These are phyloP conservation scores for Huntiella moniliformis DNA, from an alignment of 2,329 filamentous ascomycete species.

Conservation along the genomic window DNA sequence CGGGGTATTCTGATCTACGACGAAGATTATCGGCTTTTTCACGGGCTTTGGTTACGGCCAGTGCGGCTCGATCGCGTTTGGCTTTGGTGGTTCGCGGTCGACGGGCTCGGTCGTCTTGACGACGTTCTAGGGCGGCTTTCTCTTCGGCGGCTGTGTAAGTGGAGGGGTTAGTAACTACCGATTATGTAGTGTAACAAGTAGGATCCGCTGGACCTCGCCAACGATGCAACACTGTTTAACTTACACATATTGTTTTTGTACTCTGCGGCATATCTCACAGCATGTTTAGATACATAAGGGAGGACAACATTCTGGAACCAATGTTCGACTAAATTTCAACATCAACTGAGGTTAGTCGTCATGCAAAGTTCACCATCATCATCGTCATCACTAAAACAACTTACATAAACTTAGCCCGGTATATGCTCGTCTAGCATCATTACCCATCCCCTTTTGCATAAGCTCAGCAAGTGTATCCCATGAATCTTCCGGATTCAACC, in stretches of 20 bases:
- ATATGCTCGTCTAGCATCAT: slow-evolving; percentile 21
- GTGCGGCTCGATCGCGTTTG: slow-evolving; percentile 10
- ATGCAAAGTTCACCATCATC: neutral
- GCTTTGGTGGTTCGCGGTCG: slow-evolving; percentile 12
- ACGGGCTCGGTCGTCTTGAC: slow-evolving; percentile 11
- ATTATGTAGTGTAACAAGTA: neutral
- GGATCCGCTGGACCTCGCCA: neutral
- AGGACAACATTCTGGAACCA: slow-evolving; percentile 12
- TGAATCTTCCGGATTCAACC: slow-evolving; percentile 15
- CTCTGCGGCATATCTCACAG: slow-evolving; percentile 7
- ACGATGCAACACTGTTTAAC: neutral
- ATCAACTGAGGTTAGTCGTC: neutral
- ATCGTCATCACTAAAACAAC: slow-evolving; percentile 9
- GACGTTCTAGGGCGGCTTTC: slow-evolving; percentile 9
- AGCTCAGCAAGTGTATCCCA: slow-evolving; percentile 22
- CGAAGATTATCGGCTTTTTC: slow-evolving; percentile 7
- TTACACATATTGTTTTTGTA: slow-evolving; percentile 12
- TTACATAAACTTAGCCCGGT: slow-evolving; percentile 23
- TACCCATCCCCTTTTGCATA: slow-evolving; percentile 23
- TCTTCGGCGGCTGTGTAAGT: slow-evolving; percentile 8
- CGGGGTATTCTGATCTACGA: neutral
- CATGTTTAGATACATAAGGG: slow-evolving; percentile 11
- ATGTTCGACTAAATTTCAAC: slow-evolving; percentile 8
- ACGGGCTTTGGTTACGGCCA: slow-evolving; percentile 9
- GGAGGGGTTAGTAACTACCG: neutral